These are phyloP conservation scores for Trichoderma breve DNA, from an alignment of 2,329 filamentous ascomycete genomes.

Conservation along the genomic window DNA sequence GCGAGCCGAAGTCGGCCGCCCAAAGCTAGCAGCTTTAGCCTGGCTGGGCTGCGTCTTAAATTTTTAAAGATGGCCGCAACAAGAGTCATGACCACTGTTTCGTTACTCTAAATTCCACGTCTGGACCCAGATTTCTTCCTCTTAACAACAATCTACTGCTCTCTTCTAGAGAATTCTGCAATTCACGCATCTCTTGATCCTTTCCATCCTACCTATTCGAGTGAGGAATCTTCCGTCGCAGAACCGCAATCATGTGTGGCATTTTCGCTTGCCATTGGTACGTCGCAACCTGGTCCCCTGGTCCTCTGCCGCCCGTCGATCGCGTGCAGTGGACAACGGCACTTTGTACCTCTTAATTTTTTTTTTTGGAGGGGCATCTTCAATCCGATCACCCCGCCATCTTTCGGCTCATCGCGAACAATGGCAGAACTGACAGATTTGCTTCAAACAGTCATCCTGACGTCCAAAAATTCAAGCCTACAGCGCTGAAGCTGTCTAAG, in stretches of 20 bases:
- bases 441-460: constrained; percentile 68
- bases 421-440: constrained; percentile 13
- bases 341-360: neutral
- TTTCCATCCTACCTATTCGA: neutral
- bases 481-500: constrained; percentile 88
- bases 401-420: constrained; percentile 16
- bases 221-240: neutral
- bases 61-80: neutral
- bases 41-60: neutral
- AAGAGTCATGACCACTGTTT: constrained; percentile 22
- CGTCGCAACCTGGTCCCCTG: constrained; percentile 35
- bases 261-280: constrained; percentile 95
- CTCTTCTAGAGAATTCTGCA: neutral
- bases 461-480: constrained; percentile 95
- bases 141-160: neutral
- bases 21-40: neutral
- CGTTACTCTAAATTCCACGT: constrained; percentile 2
- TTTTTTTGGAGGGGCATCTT: constrained; percentile 32
- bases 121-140: neutral
- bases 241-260: constrained; percentile 77
- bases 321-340: neutral
- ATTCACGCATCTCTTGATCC: neutral
- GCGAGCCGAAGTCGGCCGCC: constrained; percentile 26
- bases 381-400: constrained; percentile 33
- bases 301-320: neutral